phyloP scores from a whole-genome alignment of 2,329 filamentous ascomycete species.

The Lasiodiplodia theobromae region DNA sequence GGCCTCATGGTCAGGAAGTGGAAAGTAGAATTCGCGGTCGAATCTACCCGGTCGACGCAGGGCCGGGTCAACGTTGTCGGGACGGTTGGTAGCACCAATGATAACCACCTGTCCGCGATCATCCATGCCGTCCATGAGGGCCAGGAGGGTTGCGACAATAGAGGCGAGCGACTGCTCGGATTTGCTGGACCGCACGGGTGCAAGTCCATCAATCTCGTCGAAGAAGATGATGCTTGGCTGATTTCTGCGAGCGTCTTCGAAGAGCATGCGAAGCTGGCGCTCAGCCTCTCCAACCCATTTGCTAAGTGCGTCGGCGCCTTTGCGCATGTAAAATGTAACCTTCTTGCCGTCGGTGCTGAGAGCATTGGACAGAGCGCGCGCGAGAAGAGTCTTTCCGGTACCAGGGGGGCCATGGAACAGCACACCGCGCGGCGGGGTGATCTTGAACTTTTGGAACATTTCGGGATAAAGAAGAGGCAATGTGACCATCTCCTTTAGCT shows the following conservation, averaged over 20 bases:
- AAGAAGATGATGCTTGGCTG: conserved; percentile 99
- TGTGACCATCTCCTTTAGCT: conserved; percentile 98
- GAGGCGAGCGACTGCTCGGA: conserved; percentile 99
- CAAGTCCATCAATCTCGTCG: conserved; percentile 96
- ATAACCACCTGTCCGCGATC: conserved; percentile 98
- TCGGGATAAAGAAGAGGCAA: conserved; percentile 94
- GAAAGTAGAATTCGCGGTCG: conserved; percentile 98
- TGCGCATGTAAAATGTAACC: conserved; percentile 99
- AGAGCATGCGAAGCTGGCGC: conserved; percentile 88
- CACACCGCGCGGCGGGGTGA: conserved; percentile 92
- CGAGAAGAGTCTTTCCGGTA: conserved; percentile 97
- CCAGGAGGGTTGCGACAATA: conserved; percentile 92
- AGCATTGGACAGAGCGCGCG: conserved; percentile 88
- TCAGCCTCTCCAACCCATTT: conserved; percentile 99
- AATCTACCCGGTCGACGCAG: conserved; percentile 92
- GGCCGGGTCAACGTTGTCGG: conserved; percentile 96
- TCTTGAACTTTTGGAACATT: conserved; percentile 87
- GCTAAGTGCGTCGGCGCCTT: conserved; percentile 94
- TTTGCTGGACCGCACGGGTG: conserved; percentile 94
- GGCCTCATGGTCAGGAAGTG: conserved; percentile 80
- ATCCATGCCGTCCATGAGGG: conserved; percentile 97
- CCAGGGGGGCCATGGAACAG: conserved; percentile 96
- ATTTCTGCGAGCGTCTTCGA: conserved; percentile 93
- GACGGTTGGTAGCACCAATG: conserved; percentile 97
- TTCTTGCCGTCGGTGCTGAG: conserved; percentile 89